Evolutionary conservation across 805 yeast species (phyloP).

Genomic region (Scheffersomyces spartinae): DNA sequence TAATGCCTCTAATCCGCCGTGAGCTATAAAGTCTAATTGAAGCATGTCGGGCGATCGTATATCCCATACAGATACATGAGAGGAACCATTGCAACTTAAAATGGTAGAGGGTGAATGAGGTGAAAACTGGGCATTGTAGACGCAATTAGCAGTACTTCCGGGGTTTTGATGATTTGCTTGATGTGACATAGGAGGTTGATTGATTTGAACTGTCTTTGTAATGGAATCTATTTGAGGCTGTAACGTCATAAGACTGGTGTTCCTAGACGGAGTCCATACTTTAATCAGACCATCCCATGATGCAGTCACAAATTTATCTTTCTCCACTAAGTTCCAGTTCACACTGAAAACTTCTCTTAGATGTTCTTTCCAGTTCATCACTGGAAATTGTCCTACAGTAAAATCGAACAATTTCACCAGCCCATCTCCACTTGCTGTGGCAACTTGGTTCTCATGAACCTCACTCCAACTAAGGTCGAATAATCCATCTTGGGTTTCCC

Average conservation of each 20-base stretch:
- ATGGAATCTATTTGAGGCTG: slow-evolving; percentile 18
- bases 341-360: slow-evolving; percentile 61
- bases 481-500: slow-evolving; percentile 89
- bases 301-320: slow-evolving; percentile 57
- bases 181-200: slow-evolving; percentile 18
- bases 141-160: slow-evolving; percentile 45
- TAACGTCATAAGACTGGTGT: slow-evolving; percentile 46
- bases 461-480: slow-evolving; percentile 90
- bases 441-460: slow-evolving; percentile 73
- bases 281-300: slow-evolving; percentile 92
- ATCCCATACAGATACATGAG: slow-evolving; percentile 76
- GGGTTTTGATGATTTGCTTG: slow-evolving; percentile 18
- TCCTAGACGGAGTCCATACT: slow-evolving; percentile 60
- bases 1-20: slow-evolving; percentile 70
- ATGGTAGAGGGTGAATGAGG: slow-evolving; percentile 73
- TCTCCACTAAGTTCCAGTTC: slow-evolving; percentile 63
- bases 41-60: slow-evolving; percentile 55
- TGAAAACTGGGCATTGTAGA: slow-evolving; percentile 71
- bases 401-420: slow-evolving; percentile 72
- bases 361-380: slow-evolving; percentile 70
- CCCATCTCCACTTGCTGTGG: slow-evolving; percentile 86
- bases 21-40: slow-evolving; percentile 53
- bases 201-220: slow-evolving; percentile 15
- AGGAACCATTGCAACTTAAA: slow-evolving; percentile 62
- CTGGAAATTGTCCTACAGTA: slow-evolving; percentile 55